Evolutionary conservation across 768 basidiomycete genomes (phyloP).

Genomic region (Collybia sordida): DNA sequence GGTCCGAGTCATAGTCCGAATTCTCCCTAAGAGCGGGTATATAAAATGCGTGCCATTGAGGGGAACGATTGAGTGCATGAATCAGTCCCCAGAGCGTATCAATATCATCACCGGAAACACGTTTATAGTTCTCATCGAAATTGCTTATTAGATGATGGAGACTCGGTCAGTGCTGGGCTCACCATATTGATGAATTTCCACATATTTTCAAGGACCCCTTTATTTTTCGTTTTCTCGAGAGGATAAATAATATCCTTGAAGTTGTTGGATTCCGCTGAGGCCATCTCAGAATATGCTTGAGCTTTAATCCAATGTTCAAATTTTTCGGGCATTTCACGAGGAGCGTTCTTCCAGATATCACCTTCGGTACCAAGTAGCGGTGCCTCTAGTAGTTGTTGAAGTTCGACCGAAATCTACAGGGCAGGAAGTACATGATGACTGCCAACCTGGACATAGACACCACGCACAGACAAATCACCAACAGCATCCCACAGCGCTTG

Average conservation of each 20-base stretch:
- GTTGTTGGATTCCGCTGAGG: constrained; percentile 46
- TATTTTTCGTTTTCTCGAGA: constrained; percentile 52
- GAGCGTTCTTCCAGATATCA: constrained; percentile 47
- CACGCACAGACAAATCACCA: constrained; percentile 73
- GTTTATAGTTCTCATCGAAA: constrained; percentile 56
- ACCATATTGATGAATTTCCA: constrained; percentile 67
- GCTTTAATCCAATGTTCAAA: constrained; percentile 73
- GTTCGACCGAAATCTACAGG: constrained; percentile 58
- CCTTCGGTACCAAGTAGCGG: constrained; percentile 60
- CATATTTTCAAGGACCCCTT: constrained; percentile 52
- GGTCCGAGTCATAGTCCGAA: constrained; percentile 27
- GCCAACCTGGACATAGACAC: background rate
- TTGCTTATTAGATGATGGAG: constrained; percentile 6
- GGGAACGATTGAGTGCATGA: constrained; percentile 46
- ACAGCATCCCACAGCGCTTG: constrained; percentile 80
- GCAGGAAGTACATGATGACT: background rate
- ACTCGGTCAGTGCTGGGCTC: constrained; percentile 16
- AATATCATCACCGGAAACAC: constrained; percentile 49
- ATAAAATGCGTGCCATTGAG: constrained; percentile 58
- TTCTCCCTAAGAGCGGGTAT: constrained; percentile 25
- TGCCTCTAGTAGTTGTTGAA: constrained; percentile 63
- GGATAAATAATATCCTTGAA: constrained; percentile 62
- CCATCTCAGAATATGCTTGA: constrained; percentile 58
- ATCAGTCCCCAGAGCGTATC: constrained; percentile 66
- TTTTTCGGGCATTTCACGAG: constrained; percentile 55